Base-by-base conservation (phyloP, 768 basidiomycete species). In the Panus rudis region DNA sequence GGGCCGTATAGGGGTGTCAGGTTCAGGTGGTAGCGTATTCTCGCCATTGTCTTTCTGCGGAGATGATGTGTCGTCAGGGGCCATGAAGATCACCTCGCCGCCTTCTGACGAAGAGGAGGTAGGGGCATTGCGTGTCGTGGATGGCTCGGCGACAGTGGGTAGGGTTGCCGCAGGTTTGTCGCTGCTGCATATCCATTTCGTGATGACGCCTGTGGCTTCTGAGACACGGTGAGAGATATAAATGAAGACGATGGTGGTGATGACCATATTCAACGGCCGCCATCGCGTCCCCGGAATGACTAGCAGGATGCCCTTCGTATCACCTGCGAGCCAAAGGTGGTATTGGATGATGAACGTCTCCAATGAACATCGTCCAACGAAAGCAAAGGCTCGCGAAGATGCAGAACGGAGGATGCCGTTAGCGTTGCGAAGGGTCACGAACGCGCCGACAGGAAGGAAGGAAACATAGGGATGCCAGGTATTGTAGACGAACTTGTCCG, bases 321-420 rank as follows among this genome's bases (percentile, higher is more conserved):
- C 88, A 3, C 73, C 85, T 0, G 85, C 90, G 25, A 92, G 69
- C 87, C 87, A 92, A 33, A 88, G 65, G 54, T 89, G 90, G 60
- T 81, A 93, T 57, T 94, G 91, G 45, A 93, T 76, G 56, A 93
- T 84, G 61, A 92, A 96, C 0, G 90, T 84, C 63, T 96, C 92
- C 42, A 94, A 72, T 4, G 90, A 92, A 63, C 88, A 92, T 57
- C 70, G 79, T 30, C 92, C 92, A 40, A 93, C 71, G 64, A 87
- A 90, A 20, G 78, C 78, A 65, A 92, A 93, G 22, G 77, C 62
- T 12, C 66, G 69, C 10, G 81, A 86, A 17, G 76, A 76, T 27
- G 70, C 72, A 2, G 85, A 85, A 30, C 92, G 81, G 33, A 93
- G 66, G 39, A 76, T 65, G 3, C 72, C 65, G 34, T 68, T 90